Base-by-base conservation (phyloP, 2,329 filamentous ascomycete genomes). In the Verticillium klebahnii region DNA sequence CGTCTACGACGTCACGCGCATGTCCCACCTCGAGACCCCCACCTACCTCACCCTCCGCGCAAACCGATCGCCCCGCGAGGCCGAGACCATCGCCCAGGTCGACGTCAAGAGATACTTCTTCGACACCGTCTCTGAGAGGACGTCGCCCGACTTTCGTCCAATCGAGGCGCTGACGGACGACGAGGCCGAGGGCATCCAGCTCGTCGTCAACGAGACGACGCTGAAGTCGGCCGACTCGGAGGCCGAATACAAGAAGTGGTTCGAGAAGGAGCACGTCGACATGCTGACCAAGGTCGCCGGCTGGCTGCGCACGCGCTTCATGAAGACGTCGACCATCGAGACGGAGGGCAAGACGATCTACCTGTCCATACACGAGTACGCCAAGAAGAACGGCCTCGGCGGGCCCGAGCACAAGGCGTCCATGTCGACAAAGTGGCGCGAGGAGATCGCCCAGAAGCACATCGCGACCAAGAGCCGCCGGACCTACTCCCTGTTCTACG, bases 1-100 rank as follows among this genome's bases (percentile, higher is more conserved):
- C 36, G 78, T 89, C 61, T 96, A 96, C 80, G 92, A 96, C 73
- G 86, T 95, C 66, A 87, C 85, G 37, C 87, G 89, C 71, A 91
- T 94, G 84, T 76, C 82, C 55, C 85, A 85, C 69, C 81, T 96
- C 70, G 85, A 86, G 58, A 86, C 87, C 57, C 84, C 89, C 59
- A 83, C 87, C 2, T 96, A 96, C 77, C 85, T 84, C 12, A 77
- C 78, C 15, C 78, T 93, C 56, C 83, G 90, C 34, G 85, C 82
- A 11, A 80, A 84, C 68, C 76, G 84, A 29, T 85, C 83, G 2
- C 68, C 76, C 1, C 78, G 83, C 64, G 84, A 87, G 69, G 82
- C 81, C 37, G 75, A 75, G 23, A 83, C 79, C 2, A 85, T 86
- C 62, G 79, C 73, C 56, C 80, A 84, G 67, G 82, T 86, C 6